Evolutionary conservation across 305 asterid genomes (phyloP).

Genomic region (Fraxinus xanthoxyloides): DNA sequence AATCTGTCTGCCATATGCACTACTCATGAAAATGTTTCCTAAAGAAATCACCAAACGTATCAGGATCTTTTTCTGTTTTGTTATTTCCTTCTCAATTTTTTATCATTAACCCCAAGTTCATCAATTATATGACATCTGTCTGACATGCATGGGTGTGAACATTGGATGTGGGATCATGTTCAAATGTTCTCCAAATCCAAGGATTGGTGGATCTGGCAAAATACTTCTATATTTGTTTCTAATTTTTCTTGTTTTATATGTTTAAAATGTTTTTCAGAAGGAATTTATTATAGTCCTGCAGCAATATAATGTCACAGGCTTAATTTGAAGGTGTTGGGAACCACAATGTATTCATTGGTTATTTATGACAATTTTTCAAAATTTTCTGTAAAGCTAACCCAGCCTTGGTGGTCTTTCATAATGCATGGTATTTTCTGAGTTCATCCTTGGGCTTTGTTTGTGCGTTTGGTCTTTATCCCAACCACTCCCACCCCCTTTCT

Average conservation of each 20-base stretch:
- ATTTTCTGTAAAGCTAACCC: background rate
- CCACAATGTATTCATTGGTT: conserved; percentile 1
- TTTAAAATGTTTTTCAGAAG: background rate
- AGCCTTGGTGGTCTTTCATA: conserved; percentile 1
- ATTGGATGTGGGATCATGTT: background rate
- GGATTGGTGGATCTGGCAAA: background rate
- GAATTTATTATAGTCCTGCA: conserved; percentile 12
- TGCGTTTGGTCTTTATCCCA: background rate
- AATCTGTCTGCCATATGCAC: background rate
- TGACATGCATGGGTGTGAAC: conserved; percentile 5
- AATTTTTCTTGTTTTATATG: background rate
- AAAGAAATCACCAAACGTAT: conserved; percentile 3
- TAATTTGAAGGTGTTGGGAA: conserved; percentile 7
- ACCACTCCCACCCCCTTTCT: background rate
- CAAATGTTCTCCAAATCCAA: background rate
- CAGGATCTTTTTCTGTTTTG: background rate
- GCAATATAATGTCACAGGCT: background rate
- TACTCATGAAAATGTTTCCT: conserved; percentile 6
- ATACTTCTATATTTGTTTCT: conserved; percentile 2
- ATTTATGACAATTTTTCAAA: background rate
- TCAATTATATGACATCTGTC: conserved; percentile 10
- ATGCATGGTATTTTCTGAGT: background rate
- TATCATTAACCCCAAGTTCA: conserved; percentile 12
- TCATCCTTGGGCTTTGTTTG: conserved; percentile 1
- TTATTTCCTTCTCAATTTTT: background rate